These are phyloP conservation scores for Scheffersomyces illinoinensis DNA, from an alignment of 1,139 yeast species.

Conservation along the genomic window DNA sequence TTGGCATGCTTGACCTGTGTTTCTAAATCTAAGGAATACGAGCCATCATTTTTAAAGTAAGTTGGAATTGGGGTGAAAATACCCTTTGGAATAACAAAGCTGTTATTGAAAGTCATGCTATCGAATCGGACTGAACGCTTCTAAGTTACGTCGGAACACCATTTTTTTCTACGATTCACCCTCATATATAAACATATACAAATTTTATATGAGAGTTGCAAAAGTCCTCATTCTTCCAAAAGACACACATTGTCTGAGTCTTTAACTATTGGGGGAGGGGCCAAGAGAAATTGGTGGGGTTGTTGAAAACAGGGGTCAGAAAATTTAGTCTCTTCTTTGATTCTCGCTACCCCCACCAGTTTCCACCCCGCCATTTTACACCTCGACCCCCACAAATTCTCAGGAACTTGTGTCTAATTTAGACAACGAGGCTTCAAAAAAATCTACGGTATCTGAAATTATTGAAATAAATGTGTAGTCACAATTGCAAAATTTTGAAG, in stretches of 20 bases:
- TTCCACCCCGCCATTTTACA: background rate
- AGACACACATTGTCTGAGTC: background rate
- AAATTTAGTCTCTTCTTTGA: background rate
- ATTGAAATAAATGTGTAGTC: background rate
- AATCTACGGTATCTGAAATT: background rate
- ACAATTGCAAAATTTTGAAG: background rate
- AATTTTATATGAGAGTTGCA: background rate
- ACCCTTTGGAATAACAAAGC: slow-evolving; percentile 18
- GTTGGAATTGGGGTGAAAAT: slow-evolving; percentile 53
- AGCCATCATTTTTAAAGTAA: slow-evolving; percentile 41
- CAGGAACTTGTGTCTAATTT: background rate
- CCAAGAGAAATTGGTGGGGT: background rate
- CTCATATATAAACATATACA: background rate
- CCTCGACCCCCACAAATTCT: background rate
- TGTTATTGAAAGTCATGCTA: background rate
- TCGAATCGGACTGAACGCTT: background rate
- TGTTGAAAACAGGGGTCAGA: background rate
- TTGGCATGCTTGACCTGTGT: slow-evolving; percentile 45
- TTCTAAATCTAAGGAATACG: slow-evolving; percentile 39
- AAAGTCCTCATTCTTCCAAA: background rate
- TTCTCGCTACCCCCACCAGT: background rate
- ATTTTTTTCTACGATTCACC: background rate
- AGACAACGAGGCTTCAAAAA: background rate
- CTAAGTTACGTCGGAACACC: background rate
- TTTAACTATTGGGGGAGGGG: background rate